These are phyloP conservation scores for Cutaneotrichosporon sp. DNA, from an alignment of 1,284 basidiomycete genomes.

Conservation along the genomic window DNA sequence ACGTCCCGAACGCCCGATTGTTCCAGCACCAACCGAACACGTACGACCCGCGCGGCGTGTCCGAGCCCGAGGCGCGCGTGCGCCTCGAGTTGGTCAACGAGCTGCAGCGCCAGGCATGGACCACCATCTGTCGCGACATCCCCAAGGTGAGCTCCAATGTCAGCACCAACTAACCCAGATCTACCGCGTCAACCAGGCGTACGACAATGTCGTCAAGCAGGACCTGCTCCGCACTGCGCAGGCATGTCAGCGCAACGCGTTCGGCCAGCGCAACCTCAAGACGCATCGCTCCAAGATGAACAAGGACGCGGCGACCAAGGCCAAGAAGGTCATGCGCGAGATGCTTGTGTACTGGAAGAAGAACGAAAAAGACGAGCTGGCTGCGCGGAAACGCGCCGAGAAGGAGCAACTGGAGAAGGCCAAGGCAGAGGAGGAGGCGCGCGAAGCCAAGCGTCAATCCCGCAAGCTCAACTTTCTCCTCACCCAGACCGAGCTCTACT, in stretches of 20 bases:
- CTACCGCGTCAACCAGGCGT: slow-evolving; percentile 68
- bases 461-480: slow-evolving; percentile 98
- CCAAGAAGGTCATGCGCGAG: slow-evolving; percentile 52
- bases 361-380: slow-evolving; percentile 90
- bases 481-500: slow-evolving; percentile 98
- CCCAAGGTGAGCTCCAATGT: slow-evolving; percentile 62
- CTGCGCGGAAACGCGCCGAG: slow-evolving; percentile 88
- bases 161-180: slow-evolving; percentile 57
- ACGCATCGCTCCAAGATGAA: slow-evolving; percentile 74
- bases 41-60: slow-evolving; percentile 41
- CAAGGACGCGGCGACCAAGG: slow-evolving; percentile 84
- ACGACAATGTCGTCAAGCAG: slow-evolving; percentile 64
- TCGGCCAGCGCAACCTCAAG: slow-evolving; percentile 77
- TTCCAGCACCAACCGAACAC: slow-evolving; percentile 31
- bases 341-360: slow-evolving; percentile 98
- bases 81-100: slow-evolving; percentile 63
- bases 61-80: slow-evolving; percentile 42
- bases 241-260: slow-evolving; percentile 61
- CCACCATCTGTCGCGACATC: slow-evolving; percentile 77
- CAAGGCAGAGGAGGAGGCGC: slow-evolving; percentile 92
- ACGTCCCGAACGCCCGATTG: slow-evolving; percentile 9
- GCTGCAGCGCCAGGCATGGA: slow-evolving; percentile 81
- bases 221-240: slow-evolving; percentile 36
- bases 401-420: slow-evolving; percentile 87
- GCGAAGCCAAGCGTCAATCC: slow-evolving; percentile 91